phyloP scores from a whole-genome alignment of 2,329 filamentous ascomycete genomes.

The Sarocladium kiliense region DNA sequence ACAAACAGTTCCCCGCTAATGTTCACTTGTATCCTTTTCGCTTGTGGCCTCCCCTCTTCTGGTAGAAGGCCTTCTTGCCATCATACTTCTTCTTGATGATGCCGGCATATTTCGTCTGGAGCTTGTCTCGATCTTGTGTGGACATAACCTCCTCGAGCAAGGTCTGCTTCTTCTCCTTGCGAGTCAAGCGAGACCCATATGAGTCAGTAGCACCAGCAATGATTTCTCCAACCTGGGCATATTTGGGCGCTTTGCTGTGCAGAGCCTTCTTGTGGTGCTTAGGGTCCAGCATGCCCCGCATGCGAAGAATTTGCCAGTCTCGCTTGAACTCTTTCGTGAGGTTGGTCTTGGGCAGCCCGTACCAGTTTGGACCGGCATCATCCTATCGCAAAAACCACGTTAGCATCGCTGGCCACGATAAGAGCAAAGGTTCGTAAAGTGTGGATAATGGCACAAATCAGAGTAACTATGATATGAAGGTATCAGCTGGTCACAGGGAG shows the following conservation, averaged over 20 bases:
- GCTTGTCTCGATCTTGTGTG: conserved; percentile 51
- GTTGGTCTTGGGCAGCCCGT: conserved; percentile 77
- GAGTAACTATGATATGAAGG: conserved; percentile 67
- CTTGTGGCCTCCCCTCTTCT: conserved; percentile 56
- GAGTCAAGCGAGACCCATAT: conserved; percentile 72
- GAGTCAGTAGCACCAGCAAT: conserved; percentile 86
- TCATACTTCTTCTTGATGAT: conserved; percentile 79
- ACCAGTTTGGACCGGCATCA: conserved; percentile 80
- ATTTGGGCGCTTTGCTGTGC: conserved; percentile 64
- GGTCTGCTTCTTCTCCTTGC: conserved; percentile 82
- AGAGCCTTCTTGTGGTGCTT: conserved; percentile 91
- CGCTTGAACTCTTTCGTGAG: conserved; percentile 81
- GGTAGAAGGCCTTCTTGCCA: conserved; percentile 87
- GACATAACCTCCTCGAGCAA: conserved; percentile 77
- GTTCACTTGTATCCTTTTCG: conserved; percentile 18
- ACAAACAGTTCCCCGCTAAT: not conserved
- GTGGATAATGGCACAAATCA: conserved; percentile 36
- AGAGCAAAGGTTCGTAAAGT: not conserved
- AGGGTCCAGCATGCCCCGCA: conserved; percentile 83
- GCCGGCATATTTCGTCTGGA: conserved; percentile 82
- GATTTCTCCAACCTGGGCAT: conserved; percentile 83
- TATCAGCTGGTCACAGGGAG: conserved; percentile 56
- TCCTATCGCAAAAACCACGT: conserved; percentile 26
- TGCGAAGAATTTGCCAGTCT: conserved; percentile 82
- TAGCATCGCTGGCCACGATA: conserved; percentile 15